Base-by-base conservation (phyloP, 257 asterid genomes). In the Apocynum venetum region DNA sequence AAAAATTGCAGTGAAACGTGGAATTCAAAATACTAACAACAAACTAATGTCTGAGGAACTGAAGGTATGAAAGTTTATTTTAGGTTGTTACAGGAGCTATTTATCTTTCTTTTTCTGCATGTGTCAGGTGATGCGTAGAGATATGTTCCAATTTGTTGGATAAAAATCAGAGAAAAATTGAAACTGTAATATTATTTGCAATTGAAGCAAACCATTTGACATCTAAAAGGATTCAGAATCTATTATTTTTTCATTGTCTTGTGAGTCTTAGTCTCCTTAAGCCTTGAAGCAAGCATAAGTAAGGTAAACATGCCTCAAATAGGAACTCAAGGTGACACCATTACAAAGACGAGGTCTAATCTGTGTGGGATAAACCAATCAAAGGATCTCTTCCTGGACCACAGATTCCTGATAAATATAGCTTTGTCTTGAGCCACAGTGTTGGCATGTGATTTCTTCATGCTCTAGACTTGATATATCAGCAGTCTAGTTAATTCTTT, bases 1-100 rank as follows among this genome's bases (percentile, higher is more conserved):
- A 61, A 95, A 95, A 89, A 91, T 95, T 85, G 99, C 99, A 75
- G 99, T 95, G 79, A 95, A 95, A 83, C 99, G 98, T 84, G 99
- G 99, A 82, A 91, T 93, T 80, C 99, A 93, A 89, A 95, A 95
- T 85, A 95, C 99, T 53, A 95, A 95, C 86, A 95, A 95, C 85
- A 86, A 95, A 87, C 84, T 95, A 76, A 95, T 95, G 99, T 86
- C 99, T 35, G 99, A 95, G 73, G 99, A 95, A 83, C 81, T 95
- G 82, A 95, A 95, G 98, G 99, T 95, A 86, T 72, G 78, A 66
- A 64, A 60, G 43, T 40, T 73, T 53, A 55, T 14, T 71, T 79
- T 68, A 55, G 74, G 76, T 76, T 74, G 51, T 63, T 55, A 60
- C 78, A 75, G 76, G 73, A 56, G 73, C 56, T 77, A 43, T 71